Conservation (phyloP, 192 early-diverging fungal genomes). For the Coemansia sp. region DNA sequence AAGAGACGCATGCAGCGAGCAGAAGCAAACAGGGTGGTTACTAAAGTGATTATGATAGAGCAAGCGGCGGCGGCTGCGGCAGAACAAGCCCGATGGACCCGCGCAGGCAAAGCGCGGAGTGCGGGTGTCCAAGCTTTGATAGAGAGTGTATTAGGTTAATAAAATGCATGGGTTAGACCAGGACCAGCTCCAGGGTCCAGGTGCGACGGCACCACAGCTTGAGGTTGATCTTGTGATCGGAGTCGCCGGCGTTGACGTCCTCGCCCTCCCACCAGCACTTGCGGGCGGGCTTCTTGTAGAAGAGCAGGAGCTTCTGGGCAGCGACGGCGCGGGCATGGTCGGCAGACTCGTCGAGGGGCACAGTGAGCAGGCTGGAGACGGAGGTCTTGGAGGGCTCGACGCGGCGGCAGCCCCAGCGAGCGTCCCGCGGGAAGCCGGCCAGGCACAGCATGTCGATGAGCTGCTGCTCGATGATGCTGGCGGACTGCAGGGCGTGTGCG, state of each 20-base stretch:
- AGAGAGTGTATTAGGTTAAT: not conserved
- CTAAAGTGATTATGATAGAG: slow-evolving; percentile 7
- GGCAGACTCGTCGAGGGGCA: slow-evolving; percentile 67
- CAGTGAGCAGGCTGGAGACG: slow-evolving; percentile 66
- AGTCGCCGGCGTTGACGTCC: slow-evolving; percentile 60
- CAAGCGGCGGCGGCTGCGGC: slow-evolving; percentile 48
- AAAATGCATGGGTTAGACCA: slow-evolving; percentile 42
- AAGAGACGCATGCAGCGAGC: not conserved
- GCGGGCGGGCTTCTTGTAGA: slow-evolving; percentile 81
- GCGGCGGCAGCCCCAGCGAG: slow-evolving; percentile 71
- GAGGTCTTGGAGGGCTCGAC: slow-evolving; percentile 67
- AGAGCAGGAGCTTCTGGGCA: slow-evolving; percentile 70
- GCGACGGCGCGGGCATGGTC: slow-evolving; percentile 67
- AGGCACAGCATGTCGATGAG: slow-evolving; percentile 80
- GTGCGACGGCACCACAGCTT: slow-evolving; percentile 75
- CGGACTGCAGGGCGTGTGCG: slow-evolving; percentile 41
- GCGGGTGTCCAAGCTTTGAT: slow-evolving; percentile 42
- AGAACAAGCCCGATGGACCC: slow-evolving; percentile 41
- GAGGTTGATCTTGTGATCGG: slow-evolving; percentile 56
- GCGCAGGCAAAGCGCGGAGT: slow-evolving; percentile 41
- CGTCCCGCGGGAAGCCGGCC: slow-evolving; percentile 69
- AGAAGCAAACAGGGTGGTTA: too few relatives aligned
- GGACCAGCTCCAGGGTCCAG: slow-evolving; percentile 75
- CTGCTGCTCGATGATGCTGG: slow-evolving; percentile 65
- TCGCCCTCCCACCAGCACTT: slow-evolving; percentile 85